These are phyloP conservation scores for Monascus purpureus DNA, from an alignment of 495 filamentous ascomycete species.

Conservation along the genomic window DNA sequence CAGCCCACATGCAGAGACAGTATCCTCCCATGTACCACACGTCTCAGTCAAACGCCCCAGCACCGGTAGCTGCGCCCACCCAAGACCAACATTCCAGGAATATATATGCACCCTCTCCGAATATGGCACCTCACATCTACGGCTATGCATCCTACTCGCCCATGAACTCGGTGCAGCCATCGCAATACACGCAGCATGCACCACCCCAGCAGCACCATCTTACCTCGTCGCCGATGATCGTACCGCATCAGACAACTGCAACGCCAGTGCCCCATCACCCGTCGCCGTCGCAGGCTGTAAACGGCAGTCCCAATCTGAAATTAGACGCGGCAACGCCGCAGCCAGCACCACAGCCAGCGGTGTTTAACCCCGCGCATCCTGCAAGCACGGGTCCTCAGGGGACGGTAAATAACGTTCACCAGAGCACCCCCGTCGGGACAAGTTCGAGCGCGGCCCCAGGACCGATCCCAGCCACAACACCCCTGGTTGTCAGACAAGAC, in stretches of 20 bases:
- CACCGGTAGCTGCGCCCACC: conserved; percentile 83
- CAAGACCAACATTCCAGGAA: conserved; percentile 76
- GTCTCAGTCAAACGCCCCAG: conserved; percentile 88
- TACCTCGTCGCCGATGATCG: conserved; percentile 47
- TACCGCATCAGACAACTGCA: conserved; percentile 52
- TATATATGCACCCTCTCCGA: conserved; percentile 68
- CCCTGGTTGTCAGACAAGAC: conserved; percentile 86
- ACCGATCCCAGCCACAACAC: conserved; percentile 95
- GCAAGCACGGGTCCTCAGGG: conserved; percentile 37
- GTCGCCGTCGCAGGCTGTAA: conserved; percentile 25
- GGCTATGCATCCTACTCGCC: conserved; percentile 61
- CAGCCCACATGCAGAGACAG: conserved; percentile 64
- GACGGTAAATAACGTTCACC: conserved; percentile 35
- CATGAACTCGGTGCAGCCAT: conserved; percentile 53
- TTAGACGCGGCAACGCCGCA: conserved; percentile 32
- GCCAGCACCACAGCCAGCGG: conserved; percentile 23
- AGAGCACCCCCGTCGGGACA: conserved; percentile 25
- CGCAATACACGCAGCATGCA: conserved; percentile 64
- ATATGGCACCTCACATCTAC: conserved; percentile 66
- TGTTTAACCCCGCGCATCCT: conserved; percentile 29
- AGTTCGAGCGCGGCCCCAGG: conserved; percentile 93
- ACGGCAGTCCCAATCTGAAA: conserved; percentile 23
- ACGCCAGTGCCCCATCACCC: conserved; percentile 42
- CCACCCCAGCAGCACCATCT: conserved; percentile 53
- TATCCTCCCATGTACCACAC: conserved; percentile 95